Evolutionary conservation across 306 rosid species (phyloP).

Genomic region (Quercus glauca): DNA sequence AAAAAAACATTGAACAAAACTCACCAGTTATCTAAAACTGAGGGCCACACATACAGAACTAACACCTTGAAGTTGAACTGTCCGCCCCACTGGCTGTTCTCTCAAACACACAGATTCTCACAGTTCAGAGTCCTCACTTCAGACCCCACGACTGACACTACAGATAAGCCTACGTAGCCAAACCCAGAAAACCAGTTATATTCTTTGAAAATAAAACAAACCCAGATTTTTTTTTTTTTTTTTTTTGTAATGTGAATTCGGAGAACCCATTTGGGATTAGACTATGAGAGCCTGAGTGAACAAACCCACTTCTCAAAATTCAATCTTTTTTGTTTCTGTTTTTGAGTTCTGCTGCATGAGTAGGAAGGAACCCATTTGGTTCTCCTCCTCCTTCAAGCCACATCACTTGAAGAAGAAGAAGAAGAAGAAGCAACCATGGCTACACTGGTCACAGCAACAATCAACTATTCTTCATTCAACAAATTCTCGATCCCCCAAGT

Average conservation of each 20-base stretch:
- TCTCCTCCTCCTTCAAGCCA: conserved; percentile 39
- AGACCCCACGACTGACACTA: not conserved
- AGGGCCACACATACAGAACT: conserved; percentile 2
- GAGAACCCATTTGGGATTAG: conserved; percentile 13
- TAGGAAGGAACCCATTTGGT: conserved; percentile 41
- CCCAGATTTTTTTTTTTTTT: not conserved
- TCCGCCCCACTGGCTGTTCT: conserved; percentile 15
- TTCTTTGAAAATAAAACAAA: not conserved
- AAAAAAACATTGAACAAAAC: not conserved
- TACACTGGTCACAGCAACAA: conserved; percentile 40
- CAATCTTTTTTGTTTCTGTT: conserved; percentile 13
- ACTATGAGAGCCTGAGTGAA: not conserved
- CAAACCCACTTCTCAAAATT: conserved; percentile 6
- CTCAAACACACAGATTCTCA: not conserved
- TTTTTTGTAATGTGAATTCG: not conserved
- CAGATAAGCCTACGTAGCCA: conserved; percentile 28
- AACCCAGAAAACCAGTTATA: not conserved
- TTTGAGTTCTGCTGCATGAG: conserved; percentile 73
- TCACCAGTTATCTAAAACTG: not conserved
- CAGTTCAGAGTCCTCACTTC: not conserved
- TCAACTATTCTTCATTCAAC: conserved; percentile 18
- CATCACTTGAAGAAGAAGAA: conserved; percentile 54
- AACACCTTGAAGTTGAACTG: conserved; percentile 23
- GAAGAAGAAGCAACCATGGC: conserved; percentile 52
- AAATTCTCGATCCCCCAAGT: conserved; percentile 36